A percentile compares a stretch with the other conserved stretches of the same genome.
These are phyloP conservation scores for rapeseed (Brassica napus) DNA, from an alignment of 345 rosid genomes.

Conservation along the genomic window DNA sequence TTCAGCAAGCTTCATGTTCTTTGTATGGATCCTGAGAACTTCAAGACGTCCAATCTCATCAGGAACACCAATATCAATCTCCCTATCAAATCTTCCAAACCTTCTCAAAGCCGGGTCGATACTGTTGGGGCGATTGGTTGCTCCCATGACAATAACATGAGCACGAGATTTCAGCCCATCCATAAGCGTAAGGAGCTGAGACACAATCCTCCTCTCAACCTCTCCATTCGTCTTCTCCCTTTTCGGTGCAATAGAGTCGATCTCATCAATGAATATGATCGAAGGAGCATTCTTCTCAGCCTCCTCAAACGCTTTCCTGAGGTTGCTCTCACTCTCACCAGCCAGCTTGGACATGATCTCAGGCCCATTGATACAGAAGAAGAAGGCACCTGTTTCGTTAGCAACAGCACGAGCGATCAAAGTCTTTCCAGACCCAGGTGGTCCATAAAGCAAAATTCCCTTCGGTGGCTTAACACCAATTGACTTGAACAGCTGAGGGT, in stretches of 20 bases:
- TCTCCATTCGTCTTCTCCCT: conserved; percentile 97
- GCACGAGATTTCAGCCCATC: conserved; percentile 94
- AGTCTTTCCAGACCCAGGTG: conserved; percentile 91
- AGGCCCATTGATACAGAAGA: conserved; percentile 94
- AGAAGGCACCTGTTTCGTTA: conserved; percentile 95
- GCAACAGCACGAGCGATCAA: conserved; percentile 97
- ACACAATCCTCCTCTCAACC: conserved; percentile 97
- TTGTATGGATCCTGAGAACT: conserved; percentile 94
- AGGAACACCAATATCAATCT: conserved; percentile 94
- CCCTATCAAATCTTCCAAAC: conserved; percentile 96
- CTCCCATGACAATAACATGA: conserved; percentile 95
- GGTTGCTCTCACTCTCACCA: conserved; percentile 99
- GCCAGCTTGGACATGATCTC: conserved; percentile 98
- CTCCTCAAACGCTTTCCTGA: conserved; percentile 96
- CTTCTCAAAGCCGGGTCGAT: conserved; percentile 94
- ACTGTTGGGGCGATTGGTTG: conserved; percentile 97
- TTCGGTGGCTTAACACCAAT: conserved; percentile 99
- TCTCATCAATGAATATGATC: conserved; percentile 87
- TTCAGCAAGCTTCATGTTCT: conserved; percentile 97
- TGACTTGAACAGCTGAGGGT: conserved; percentile 92
- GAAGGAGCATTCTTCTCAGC: conserved; percentile 99
- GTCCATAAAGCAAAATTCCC: conserved; percentile 89
- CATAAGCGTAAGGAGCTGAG: conserved; percentile 94
- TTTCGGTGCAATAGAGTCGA: conserved; percentile 96
- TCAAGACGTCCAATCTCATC: conserved; percentile 98